Evolutionary conservation across 805 yeast genomes (phyloP), one percentile per base, ranked within the genome.

Genomic region (Torulaspora microellipsoides): DNA sequence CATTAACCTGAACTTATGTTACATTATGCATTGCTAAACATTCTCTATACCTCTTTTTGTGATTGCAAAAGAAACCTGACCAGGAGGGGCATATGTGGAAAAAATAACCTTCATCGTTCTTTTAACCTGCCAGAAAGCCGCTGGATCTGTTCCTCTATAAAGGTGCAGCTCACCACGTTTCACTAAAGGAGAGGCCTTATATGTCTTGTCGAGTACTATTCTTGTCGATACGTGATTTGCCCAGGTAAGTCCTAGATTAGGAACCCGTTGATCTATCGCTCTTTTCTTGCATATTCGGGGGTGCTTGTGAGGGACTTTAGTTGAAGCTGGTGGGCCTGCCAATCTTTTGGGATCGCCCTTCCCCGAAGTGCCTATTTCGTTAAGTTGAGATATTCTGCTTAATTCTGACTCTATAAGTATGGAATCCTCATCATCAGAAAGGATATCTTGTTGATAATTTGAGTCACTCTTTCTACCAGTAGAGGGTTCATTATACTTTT

Each of bases 231-330:
- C 57, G 42, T 65, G 69, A 42, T 73, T 76, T 9, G 77, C 69
- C 83, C 85, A 78, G 8, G 68, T 54, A 2, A 74, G 46, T 0
- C 85, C 86, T 34, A 80, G 59, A 13, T 80, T 75, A 2, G 86
- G 83, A 1, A 75, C 62, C 27, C 65, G 66, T 1, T 64, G 56
- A 34, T 64, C 64, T 17, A 60, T 40, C 27, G 58, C 57, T 38
- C 66, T 56, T 42, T 65, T 68, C 44, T 64, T 59, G 14, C 14
- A 8, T 23, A 7, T 20, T 20, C 7, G 25, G 8, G 25, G 25
- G 8, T 20, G 25, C 4, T 20, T 20, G 25, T 5, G 25, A 20
- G 6, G 25, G 25, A 7, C 7, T 20, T 6, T 20, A 20, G 25
- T 20, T 7, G 25, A 20, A 20, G 25, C 25, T 20, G 25, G 7